Conservation (phyloP, 2,329 filamentous ascomycete species). For the Fusarium robinianum region DNA sequence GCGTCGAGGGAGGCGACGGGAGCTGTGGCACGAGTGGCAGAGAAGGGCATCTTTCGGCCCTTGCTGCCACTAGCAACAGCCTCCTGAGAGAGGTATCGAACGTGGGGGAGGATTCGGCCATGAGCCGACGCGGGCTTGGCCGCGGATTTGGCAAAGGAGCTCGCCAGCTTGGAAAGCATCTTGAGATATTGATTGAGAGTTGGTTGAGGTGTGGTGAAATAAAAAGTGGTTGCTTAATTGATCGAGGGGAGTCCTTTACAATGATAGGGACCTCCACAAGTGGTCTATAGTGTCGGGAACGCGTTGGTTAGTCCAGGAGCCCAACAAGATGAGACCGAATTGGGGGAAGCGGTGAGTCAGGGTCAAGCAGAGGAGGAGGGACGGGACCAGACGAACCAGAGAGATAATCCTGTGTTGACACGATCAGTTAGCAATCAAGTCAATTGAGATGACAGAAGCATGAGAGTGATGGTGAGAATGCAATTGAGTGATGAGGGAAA, state of each 20-base stretch:
- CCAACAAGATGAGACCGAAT: constrained; percentile 11
- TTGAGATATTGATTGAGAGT: constrained; percentile 27
- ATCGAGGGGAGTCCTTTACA: constrained; percentile 30
- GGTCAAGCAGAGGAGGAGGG: constrained; percentile 20
- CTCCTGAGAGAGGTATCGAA: constrained; percentile 44
- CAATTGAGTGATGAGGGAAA: constrained; percentile 7
- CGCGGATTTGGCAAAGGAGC: constrained; percentile 57
- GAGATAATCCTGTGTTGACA: constrained; percentile 67
- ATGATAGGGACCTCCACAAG: constrained; percentile 48
- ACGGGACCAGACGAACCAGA: constrained; percentile 62
- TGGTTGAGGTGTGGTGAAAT: constrained; percentile 15
- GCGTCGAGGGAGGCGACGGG: constrained; percentile 65
- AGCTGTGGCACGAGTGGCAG: constrained; percentile 61
- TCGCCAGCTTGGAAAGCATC: constrained; percentile 66
- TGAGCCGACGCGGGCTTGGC: constrained; percentile 49
- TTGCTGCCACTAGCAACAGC: constrained; percentile 67
- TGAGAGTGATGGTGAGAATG: constrained; percentile 3
- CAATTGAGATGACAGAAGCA: constrained; percentile 24
- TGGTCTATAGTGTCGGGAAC: constrained; percentile 41
- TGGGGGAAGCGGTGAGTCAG: constrained; percentile 50
- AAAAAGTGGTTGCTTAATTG: constrained; percentile 16
- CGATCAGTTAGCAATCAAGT: constrained; percentile 48
- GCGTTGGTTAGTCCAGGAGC: constrained; percentile 28
- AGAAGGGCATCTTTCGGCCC: constrained; percentile 68
- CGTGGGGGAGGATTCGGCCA: constrained; percentile 47